Conservation (phyloP, 495 filamentous ascomycete genomes). For the Neurospora intermedia region DNA sequence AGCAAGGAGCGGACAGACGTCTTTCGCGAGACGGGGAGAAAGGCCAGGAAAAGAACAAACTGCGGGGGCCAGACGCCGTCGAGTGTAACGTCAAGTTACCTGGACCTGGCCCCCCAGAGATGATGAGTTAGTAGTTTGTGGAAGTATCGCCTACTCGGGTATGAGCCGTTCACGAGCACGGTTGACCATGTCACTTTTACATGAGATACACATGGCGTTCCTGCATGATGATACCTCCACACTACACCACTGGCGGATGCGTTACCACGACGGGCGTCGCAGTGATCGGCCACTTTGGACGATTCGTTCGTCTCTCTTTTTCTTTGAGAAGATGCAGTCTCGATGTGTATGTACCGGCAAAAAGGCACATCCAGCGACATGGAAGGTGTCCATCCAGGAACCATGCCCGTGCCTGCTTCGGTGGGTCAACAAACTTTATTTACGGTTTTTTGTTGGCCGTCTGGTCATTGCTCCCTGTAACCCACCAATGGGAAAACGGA, state of each 20-base stretch:
- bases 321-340: background rate
- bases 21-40: background rate
- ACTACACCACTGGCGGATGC: background rate
- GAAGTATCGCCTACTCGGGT: background rate
- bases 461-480: background rate
- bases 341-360: background rate
- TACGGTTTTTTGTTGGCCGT: background rate
- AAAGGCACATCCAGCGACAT: background rate
- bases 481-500: background rate
- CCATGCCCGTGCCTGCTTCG: background rate
- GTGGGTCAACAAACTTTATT: background rate
- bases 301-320: background rate
- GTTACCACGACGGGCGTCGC: background rate
- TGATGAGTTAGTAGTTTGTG: background rate
- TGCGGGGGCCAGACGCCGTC: background rate
- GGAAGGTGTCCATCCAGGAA: background rate
- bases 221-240: background rate
- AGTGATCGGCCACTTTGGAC: background rate
- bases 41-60: conserved; percentile 1
- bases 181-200: background rate
- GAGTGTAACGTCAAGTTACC: background rate
- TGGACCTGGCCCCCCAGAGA: background rate
- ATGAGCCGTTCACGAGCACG: background rate
- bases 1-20: background rate
- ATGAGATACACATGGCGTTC: background rate